Percentiles rank a stretch among this genome's conserved stretches.
Conservation (phyloP, 2,329 filamentous ascomycete genomes). For the Ophiostoma perfectum region DNA sequence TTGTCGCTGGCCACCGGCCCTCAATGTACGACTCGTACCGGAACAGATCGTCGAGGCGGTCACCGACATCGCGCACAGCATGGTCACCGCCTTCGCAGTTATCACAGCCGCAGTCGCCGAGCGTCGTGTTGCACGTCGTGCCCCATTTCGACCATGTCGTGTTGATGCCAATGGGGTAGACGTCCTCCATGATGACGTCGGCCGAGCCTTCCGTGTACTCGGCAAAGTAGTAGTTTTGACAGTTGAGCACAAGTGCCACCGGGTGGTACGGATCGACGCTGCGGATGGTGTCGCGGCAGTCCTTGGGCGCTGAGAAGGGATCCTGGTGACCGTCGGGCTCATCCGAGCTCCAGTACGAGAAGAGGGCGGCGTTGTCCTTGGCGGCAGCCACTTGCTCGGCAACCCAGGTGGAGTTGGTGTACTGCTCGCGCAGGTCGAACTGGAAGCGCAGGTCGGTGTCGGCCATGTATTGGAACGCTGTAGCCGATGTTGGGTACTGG, state of each 20-base stretch:
- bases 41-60: slow-evolving; percentile 35
- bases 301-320: slow-evolving; percentile 43
- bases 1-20: slow-evolving; percentile 40
- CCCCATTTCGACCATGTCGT: slow-evolving; percentile 50
- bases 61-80: slow-evolving; percentile 45
- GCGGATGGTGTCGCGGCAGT: slow-evolving; percentile 42
- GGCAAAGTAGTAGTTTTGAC: slow-evolving; percentile 55
- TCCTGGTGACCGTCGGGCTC: slow-evolving; percentile 54
- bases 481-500: slow-evolving; percentile 35
- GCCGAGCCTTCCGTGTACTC: slow-evolving; percentile 47
- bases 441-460: slow-evolving; percentile 37
- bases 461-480: slow-evolving; percentile 39
- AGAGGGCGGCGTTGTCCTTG: slow-evolving; percentile 38
- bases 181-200: slow-evolving; percentile 56
- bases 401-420: slow-evolving; percentile 41
- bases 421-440: slow-evolving; percentile 43
- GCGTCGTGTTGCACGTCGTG: slow-evolving; percentile 53
- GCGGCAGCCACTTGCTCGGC: slow-evolving; percentile 37
- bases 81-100: slow-evolving; percentile 49
- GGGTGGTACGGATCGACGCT: slow-evolving; percentile 57
- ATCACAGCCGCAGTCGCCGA: slow-evolving; percentile 60
- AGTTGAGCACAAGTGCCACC: slow-evolving; percentile 55
- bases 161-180: slow-evolving; percentile 56
- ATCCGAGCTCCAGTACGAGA: slow-evolving; percentile 44
- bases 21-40: slow-evolving; percentile 38